These are phyloP conservation scores for Triglochin maritima DNA, from an alignment of 106 monocot genomes.

Conservation along the genomic window DNA sequence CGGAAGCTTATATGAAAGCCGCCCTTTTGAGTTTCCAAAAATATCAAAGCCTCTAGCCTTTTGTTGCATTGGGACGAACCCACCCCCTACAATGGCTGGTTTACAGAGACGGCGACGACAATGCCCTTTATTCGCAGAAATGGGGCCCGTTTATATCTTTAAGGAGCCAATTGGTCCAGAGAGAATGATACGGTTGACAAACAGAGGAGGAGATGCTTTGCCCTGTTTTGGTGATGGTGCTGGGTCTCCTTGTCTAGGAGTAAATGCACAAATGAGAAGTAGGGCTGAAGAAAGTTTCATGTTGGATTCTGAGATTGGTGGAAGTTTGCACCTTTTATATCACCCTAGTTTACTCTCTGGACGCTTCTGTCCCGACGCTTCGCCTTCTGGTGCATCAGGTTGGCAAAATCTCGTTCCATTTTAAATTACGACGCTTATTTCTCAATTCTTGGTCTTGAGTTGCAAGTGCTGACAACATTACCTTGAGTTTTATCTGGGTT, in stretches of 20 bases:
- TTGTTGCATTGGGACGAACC: slow-evolving; percentile 93
- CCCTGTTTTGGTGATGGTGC: slow-evolving; percentile 82
- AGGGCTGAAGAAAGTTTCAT: slow-evolving; percentile 63
- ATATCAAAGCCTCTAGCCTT: slow-evolving; percentile 83
- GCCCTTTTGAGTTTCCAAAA: slow-evolving; percentile 72
- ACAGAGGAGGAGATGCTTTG: slow-evolving; percentile 67
- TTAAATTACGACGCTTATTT: neutral
- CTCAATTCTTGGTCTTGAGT: neutral
- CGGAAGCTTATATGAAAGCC: slow-evolving; percentile 77
- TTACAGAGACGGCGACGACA: slow-evolving; percentile 62
- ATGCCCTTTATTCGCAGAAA: slow-evolving; percentile 90
- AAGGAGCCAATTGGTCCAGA: slow-evolving; percentile 88
- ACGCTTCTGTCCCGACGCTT: slow-evolving; percentile 80
- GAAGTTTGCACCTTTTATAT: slow-evolving; percentile 76
- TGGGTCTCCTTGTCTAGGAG: slow-evolving; percentile 44
- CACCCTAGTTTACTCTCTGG: slow-evolving; percentile 78
- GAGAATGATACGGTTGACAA: slow-evolving; percentile 61
- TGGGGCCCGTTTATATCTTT: slow-evolving; percentile 94
- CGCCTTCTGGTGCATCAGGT: slow-evolving; percentile 92
- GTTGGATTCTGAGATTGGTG: slow-evolving; percentile 70
- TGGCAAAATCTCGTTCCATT: slow-evolving; percentile 3
- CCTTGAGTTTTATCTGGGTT: neutral
- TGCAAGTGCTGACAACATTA: neutral
- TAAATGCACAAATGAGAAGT: slow-evolving; percentile 44
- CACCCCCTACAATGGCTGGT: slow-evolving; percentile 79